Conservation (phyloP, 208 protist species). For the Endotrypanum monterogeii region DNA sequence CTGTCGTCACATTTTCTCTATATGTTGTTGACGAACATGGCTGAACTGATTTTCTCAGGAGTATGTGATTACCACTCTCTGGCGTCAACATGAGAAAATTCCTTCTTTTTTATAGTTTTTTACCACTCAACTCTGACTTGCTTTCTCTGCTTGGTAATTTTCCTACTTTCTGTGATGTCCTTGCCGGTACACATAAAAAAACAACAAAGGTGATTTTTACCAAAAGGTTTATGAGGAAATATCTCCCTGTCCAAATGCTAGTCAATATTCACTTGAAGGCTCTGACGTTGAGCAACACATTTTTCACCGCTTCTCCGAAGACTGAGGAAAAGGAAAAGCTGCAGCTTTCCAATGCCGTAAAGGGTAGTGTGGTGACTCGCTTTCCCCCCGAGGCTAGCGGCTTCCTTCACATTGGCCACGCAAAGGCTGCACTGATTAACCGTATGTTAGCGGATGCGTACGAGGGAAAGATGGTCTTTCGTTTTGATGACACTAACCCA, state of each 20-base stretch:
- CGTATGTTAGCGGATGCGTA: conserved; percentile 96
- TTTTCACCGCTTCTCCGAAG: conserved; percentile 36
- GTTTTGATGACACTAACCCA: conserved; percentile 99
- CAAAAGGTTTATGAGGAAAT: conserved; percentile 47
- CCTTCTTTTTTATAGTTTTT: conserved; percentile 20
- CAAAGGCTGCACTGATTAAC: conserved; percentile 98
- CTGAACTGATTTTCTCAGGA: conserved; percentile 15
- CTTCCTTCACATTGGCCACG: conserved; percentile 98
- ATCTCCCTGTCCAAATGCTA: conserved; percentile 39
- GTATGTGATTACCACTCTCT: conserved; percentile 6
- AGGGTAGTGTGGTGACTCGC: conserved; percentile 94
- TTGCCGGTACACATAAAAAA: neutral
- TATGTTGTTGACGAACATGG: neutral
- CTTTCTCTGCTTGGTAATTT: conserved; percentile 14
- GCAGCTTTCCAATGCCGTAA: conserved; percentile 70
- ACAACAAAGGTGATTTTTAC: neutral
- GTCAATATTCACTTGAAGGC: conserved; percentile 77
- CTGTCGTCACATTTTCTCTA: conserved; percentile 23
- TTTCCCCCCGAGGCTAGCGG: conserved; percentile 98
- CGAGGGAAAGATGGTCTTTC: conserved; percentile 97
- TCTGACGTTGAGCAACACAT: conserved; percentile 50
- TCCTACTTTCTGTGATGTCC: neutral
- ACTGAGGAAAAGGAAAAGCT: conserved; percentile 72
- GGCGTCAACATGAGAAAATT: neutral
- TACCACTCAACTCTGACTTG: conserved; percentile 3